These are phyloP conservation scores for Plasmodium blacklocki DNA, from an alignment of 169 alveolate species.

Conservation along the genomic window DNA sequence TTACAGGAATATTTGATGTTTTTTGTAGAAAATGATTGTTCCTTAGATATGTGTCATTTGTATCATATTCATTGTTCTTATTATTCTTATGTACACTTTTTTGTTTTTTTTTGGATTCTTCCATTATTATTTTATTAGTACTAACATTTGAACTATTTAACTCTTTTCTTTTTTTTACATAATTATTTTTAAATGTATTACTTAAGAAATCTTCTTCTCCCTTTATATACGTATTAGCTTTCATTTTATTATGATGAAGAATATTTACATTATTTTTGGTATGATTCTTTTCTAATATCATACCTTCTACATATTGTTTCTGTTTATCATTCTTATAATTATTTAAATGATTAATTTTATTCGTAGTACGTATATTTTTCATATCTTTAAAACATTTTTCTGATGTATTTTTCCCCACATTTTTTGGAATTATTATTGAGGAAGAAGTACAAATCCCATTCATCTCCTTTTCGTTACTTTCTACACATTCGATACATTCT, in stretches of 20 bases:
- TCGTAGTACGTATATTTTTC: neutral
- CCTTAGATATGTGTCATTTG: neutral
- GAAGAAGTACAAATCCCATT: neutral
- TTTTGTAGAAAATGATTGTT: neutral
- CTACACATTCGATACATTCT: neutral
- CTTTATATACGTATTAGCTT: neutral
- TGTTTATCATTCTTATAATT: neutral
- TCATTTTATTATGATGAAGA: neutral
- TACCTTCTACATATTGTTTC: neutral
- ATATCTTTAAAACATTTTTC: neutral
- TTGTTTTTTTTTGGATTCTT: no score
- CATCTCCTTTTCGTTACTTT: neutral
- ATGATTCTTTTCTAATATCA: neutral
- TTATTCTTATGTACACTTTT: neutral
- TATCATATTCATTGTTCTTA: conserved; percentile 7
- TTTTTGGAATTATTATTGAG: neutral
- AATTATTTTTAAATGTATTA: neutral
- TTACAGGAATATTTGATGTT: neutral
- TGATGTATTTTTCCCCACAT: neutral
- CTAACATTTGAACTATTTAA: neutral
- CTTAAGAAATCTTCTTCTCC: neutral
- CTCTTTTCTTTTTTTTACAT: conserved; percentile 5
- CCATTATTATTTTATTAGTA: neutral
- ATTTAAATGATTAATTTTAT: neutral
- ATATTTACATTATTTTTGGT: neutral